Evolutionary conservation across 345 rosid species (phyloP).

Genomic region (Kernera saxatilis): DNA sequence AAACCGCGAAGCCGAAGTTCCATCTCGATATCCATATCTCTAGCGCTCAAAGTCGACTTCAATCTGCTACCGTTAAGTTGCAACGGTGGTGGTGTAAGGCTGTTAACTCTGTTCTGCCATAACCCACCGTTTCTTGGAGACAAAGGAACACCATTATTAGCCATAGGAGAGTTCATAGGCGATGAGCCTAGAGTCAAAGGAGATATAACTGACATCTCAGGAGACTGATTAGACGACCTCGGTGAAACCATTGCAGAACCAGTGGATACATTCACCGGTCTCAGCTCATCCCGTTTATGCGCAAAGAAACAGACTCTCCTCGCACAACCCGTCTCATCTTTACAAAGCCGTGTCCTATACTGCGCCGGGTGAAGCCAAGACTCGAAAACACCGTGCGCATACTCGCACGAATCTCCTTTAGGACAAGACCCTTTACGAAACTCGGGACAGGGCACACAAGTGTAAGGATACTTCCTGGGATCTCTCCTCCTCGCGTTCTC

Average conservation of each 20-base stretch:
- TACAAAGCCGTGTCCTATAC: slow-evolving; percentile 90
- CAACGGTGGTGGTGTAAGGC: slow-evolving; percentile 60
- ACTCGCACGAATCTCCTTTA: slow-evolving; percentile 87
- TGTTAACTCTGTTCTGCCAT: slow-evolving; percentile 77
- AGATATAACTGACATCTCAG: slow-evolving; percentile 60
- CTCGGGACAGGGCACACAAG: slow-evolving; percentile 97
- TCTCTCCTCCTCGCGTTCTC: slow-evolving; percentile 99
- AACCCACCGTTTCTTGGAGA: slow-evolving; percentile 62
- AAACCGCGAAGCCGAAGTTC: slow-evolving; percentile 54
- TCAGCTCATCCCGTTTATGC: slow-evolving; percentile 74
- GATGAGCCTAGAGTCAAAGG: slow-evolving; percentile 57
- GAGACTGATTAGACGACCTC: slow-evolving; percentile 48
- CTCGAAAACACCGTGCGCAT: slow-evolving; percentile 97
- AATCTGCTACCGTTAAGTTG: slow-evolving; percentile 81
- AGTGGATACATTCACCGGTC: slow-evolving; percentile 86
- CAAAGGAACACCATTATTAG: slow-evolving; percentile 39
- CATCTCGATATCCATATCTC: slow-evolving; percentile 75
- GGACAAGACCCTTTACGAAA: slow-evolving; percentile 92
- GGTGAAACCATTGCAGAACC: slow-evolving; percentile 99
- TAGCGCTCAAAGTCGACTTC: slow-evolving; percentile 66
- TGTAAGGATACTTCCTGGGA: slow-evolving; percentile 87
- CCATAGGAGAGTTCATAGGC: slow-evolving; percentile 74
- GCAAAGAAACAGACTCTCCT: slow-evolving; percentile 99
- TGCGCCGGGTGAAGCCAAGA: slow-evolving; percentile 99
- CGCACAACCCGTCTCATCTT: slow-evolving; percentile 82